Evolutionary conservation across 495 filamentous ascomycete species (phyloP).

Genomic region (Aspergillus egyptiacus): DNA sequence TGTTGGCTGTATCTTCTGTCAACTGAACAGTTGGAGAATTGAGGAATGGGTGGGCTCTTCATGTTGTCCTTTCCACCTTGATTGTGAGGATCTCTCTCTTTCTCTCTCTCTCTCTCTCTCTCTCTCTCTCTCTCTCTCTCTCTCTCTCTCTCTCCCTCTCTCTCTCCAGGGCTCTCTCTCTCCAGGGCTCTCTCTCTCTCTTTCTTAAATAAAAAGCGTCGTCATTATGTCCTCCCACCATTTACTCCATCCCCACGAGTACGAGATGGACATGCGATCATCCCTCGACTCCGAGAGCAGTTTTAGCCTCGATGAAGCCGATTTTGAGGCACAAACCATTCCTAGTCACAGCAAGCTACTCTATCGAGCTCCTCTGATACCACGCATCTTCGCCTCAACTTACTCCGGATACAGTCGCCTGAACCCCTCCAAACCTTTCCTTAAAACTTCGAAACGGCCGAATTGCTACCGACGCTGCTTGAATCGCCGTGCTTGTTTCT

Average conservation of each 20-base stretch:
- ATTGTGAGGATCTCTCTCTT: conserved; percentile 15
- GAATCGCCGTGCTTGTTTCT: conserved; percentile 60
- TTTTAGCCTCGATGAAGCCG: conserved; percentile 45
- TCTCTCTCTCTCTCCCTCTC: too few relatives aligned
- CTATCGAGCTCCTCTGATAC: conserved; percentile 23
- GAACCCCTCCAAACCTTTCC: conserved; percentile 26
- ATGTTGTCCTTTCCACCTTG: background rate
- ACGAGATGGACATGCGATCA: conserved; percentile 40
- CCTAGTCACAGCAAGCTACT: conserved; percentile 22
- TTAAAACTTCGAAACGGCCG: conserved; percentile 22
- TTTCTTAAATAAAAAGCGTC: background rate
- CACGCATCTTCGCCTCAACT: conserved; percentile 24
- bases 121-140: too few relatives aligned
- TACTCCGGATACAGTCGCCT: conserved; percentile 32
- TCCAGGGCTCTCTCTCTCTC: too few relatives aligned
- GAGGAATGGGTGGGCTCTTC: conserved; percentile 13
- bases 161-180: too few relatives aligned
- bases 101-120: too few relatives aligned
- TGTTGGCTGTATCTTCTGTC: background rate
- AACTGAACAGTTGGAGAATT: background rate
- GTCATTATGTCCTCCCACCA: conserved; percentile 36
- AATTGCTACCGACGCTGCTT: conserved; percentile 34
- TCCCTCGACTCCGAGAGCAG: conserved; percentile 42
- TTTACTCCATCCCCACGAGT: conserved; percentile 43
- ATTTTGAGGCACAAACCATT: conserved; percentile 43